Conservation (phyloP, 345 rosid species). For the Eucalyptus microcorys region DNA sequence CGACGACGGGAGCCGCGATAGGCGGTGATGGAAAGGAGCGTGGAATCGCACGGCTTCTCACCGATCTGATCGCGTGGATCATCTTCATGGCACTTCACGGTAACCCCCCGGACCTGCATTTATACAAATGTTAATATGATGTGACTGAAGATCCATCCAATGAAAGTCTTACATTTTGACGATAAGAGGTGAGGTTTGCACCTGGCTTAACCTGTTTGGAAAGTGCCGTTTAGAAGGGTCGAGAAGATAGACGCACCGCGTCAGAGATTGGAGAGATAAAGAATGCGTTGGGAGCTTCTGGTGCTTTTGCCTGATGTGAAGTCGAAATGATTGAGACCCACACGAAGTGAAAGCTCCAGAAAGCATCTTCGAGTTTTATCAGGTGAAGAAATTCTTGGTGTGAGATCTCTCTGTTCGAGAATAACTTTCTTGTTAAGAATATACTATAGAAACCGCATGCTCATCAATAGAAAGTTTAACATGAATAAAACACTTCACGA, state of each 20-base stretch:
- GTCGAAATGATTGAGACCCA: background rate
- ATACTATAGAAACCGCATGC: background rate
- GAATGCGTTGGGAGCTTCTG: background rate
- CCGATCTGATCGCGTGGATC: background rate
- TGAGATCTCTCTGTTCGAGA: too few species aligned
- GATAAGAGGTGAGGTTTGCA: background rate
- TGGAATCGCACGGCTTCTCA: background rate
- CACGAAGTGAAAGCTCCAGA: background rate
- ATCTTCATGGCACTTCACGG: background rate
- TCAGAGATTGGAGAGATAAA: background rate
- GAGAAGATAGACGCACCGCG: background rate
- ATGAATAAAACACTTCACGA: background rate
- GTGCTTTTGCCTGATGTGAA: background rate
- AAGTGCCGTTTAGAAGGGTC: background rate
- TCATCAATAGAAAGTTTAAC: background rate
- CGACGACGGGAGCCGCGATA: background rate
- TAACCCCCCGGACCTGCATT: background rate
- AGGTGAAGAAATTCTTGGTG: background rate
- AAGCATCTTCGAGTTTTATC: accelerated
- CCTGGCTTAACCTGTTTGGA: background rate
- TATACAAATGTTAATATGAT: background rate
- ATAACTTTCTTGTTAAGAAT: too few species aligned
- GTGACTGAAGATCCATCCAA: background rate
- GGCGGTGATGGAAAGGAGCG: background rate
- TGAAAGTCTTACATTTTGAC: background rate